Evolutionary conservation across 192 early-diverging fungal genomes (phyloP), one percentile per base, ranked within the genome.

Genomic region (Chytriomyces confervae): DNA sequence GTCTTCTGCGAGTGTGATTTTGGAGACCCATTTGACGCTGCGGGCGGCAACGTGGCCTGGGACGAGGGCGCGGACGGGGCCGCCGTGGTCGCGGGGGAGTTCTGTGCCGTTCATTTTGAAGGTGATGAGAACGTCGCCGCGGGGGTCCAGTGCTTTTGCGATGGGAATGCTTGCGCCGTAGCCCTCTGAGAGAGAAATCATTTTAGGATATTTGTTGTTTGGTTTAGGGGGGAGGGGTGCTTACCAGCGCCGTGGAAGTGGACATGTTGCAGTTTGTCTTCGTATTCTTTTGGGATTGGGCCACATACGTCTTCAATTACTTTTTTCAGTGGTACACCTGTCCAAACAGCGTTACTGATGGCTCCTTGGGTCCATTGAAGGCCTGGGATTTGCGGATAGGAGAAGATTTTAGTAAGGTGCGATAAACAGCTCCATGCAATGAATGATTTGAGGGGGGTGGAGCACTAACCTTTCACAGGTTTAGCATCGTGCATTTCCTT

Each of bases 1-100:
- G 23, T 86, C 85, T 50, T 88, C 82, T 46, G 77, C 66, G 9
- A 89, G 51, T 53, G 77, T 69, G 62, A 84, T 82, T 60, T 61
- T 50, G 2, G 50, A 24, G n/a, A 78, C 36, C 93, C 93, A 96
- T 74, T 97, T 97, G 79, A 96, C 91, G 75, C 84, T 91, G 47
- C 96, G 88, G 0, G 94, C 96, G 18, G 95, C 96, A 48, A 97
- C 95, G 72, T 89, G 85, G 3, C 96, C 96, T 27, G 95, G 95
- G 6, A 96, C 91, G 49, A 97, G 89, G n/a, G 92, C 87, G 16
- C 96, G 93, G 9, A 95, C 74, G 4, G 96, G 96, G 75, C 85
- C 93, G 6, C 96, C 95, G 82, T 97, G 96, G 66, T 88, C 83
- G 57, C 50, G 67, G 5, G 82, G 80, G 23, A 82, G 45, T 6